A percentile compares a stretch with the other conserved stretches of the same genome.
Evolutionary conservation across 257 asterid genomes (phyloP).

Genomic region (Solanum ossicruentum): DNA sequence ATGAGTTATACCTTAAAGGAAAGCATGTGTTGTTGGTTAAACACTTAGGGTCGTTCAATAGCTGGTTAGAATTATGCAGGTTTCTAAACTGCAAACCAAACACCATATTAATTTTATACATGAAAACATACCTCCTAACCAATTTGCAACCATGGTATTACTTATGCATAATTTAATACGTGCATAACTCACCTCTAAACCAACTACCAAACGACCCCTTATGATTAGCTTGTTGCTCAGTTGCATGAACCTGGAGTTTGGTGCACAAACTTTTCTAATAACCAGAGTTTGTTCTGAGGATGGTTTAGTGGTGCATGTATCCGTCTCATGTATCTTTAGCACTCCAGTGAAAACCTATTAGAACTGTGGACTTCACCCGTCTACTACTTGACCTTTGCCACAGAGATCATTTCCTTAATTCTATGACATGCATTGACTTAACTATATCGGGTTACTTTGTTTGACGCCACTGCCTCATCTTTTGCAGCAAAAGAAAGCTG

Average conservation of each 20-base stretch:
- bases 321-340: neutral
- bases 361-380: neutral
- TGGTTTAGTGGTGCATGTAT: neutral
- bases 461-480: neutral
- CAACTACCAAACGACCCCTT: neutral
- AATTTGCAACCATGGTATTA: neutral
- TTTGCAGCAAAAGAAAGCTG: conserved; percentile 63
- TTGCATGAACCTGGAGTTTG: neutral
- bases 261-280: neutral
- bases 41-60: neutral
- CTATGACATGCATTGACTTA: neutral
- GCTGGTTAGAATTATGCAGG: neutral
- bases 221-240: neutral
- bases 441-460: neutral
- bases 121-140: neutral
- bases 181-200: neutral
- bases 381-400: neutral
- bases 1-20: neutral
- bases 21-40: neutral
- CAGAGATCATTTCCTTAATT: neutral
- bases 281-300: neutral
- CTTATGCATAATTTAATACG: neutral
- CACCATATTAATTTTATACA: neutral
- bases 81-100: neutral
- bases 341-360: neutral